Evolutionary conservation across 331 rosid species (phyloP), one percentile per base, ranked within the genome.

Genomic region (Arachis monticola): DNA sequence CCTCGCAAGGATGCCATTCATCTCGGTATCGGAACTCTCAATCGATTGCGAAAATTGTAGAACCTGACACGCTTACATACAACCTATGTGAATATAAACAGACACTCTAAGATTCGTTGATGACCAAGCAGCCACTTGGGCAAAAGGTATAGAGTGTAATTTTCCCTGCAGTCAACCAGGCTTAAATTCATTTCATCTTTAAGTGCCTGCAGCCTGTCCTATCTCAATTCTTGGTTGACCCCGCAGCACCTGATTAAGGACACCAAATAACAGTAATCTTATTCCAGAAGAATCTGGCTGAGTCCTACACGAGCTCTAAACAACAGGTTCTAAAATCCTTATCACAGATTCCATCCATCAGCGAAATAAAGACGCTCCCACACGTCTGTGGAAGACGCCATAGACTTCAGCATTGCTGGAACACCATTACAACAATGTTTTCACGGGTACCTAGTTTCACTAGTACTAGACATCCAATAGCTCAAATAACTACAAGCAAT

Each of bases 341-440:
- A 84, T 95, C n/a, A n/a, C 97, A 70, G 90, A 98, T 62, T 90
- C 86, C 96, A 95, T 83, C n/a, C 62, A 89, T 80, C 88, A 95
- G 86, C n/a, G 85, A 87, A 88, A 78, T 90, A 90, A 46, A 93
- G 87, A n/a, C n/a, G 77, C 91, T 87, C 81, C 96, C 91, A 76
- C 97, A 87, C n/a, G 65, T 95, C 99, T n/a, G n/a, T 38, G 99
- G 97, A 82, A 95, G n/a, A 95, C 69, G 92, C 99, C 97, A 95
- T 87, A 77, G 90, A n/a, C n/a, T n/a, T 65, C 78, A 95, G 89
- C 88, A 81, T 75, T 75, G 85, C 60, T 55, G 97, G 87, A n/a
- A n/a, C n/a, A 85, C 96, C 96, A 81, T 84, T 84, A n/a, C 30
- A 65, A 84, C n/a, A 81, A 92, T 69, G 85, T 67, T 80, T 80